Conservation (phyloP, 139 green algal species). For the Mesotaenium endlicherianum region DNA sequence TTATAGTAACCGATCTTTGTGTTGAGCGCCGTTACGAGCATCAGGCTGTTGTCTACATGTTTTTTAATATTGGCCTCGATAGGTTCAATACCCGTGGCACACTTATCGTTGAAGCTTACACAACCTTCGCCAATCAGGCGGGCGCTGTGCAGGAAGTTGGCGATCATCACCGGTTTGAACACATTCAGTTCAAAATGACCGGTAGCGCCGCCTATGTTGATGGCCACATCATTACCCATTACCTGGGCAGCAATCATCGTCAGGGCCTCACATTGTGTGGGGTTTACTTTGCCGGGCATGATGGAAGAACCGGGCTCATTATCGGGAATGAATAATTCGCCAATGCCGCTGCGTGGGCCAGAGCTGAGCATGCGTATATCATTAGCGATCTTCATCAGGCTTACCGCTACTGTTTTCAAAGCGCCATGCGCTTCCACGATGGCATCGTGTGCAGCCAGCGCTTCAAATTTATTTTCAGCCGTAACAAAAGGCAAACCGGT, state of each 20-base stretch:
- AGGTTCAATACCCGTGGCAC: background rate
- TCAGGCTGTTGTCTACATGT: slow-evolving; percentile 80
- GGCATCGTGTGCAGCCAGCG: slow-evolving; percentile 88
- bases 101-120: background rate
- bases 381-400: slow-evolving; percentile 81
- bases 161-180: slow-evolving; percentile 77
- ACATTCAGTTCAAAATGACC: slow-evolving; percentile 96
- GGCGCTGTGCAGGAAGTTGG: slow-evolving; percentile 1
- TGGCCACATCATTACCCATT: slow-evolving; percentile 84
- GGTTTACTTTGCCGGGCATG: slow-evolving; percentile 97
- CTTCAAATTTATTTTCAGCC: slow-evolving; percentile 95
- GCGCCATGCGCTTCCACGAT: slow-evolving; percentile 75
- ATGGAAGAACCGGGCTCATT: slow-evolving; percentile 94
- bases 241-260: slow-evolving; percentile 91
- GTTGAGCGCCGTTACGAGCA: slow-evolving; percentile 93
- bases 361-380: slow-evolving; percentile 56
- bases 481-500: slow-evolving; percentile 85
- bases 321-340: slow-evolving; percentile 86
- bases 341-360: slow-evolving; percentile 83
- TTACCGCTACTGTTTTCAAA: slow-evolving; percentile 84
- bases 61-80: slow-evolving; percentile 57
- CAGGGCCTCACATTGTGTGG: slow-evolving; percentile 92
- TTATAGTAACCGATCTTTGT: slow-evolving; percentile 86
- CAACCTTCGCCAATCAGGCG: background rate
- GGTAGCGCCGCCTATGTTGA: slow-evolving; percentile 72